Evolutionary conservation across 2,329 filamentous ascomycete genomes (phyloP), one percentile per base, ranked within the genome.

Genomic region (Lomentospora prolificans): DNA sequence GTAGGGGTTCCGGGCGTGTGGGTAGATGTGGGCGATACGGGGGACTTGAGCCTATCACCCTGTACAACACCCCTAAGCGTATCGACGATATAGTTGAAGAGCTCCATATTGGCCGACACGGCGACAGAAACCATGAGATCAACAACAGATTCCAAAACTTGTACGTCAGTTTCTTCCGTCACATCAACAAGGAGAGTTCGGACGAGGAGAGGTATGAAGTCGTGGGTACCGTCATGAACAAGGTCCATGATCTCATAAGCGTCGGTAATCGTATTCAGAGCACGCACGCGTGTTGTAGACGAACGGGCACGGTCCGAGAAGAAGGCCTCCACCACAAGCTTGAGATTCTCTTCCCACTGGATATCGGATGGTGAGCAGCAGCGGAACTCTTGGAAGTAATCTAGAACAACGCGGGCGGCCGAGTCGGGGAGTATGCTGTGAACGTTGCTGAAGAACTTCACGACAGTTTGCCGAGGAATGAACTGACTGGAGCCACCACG

Each of bases 331-430:
- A 89, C 66, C 1, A 90, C 75, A 25, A 81, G 69, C 14, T 72
- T 70, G 55, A 86, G 73, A 54, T 88, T 86, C 2, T 76, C 70
- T 59, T 86, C 77, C 87, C 86, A 90, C 33, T 80, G 73, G 50
- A 76, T 68, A 61, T 89, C 85, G 0, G 86, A 87, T 2, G 87
- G 87, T 48, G 85, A 86, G 62, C 87, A 87, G 62, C 82, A 84
- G 50, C 85, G 76, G 60, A 86, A 85, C 55, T 87, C 81, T 56
- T 79, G 77, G 60, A 85, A 87, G 64, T 88, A 82, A 48, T 82
- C 78, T 46, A 90, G 76, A 24, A 89, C 78, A 9, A 85, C 72
- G 50, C 77, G 78, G 1, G 80, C 84, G 7, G 82, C 80, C 3
- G 79, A 78, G 63, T 90, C 83, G 4, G 83, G 82, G 7, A 90